Evolutionary conservation across 768 basidiomycete species (phyloP).

Genomic region (Serendipita sp.): DNA sequence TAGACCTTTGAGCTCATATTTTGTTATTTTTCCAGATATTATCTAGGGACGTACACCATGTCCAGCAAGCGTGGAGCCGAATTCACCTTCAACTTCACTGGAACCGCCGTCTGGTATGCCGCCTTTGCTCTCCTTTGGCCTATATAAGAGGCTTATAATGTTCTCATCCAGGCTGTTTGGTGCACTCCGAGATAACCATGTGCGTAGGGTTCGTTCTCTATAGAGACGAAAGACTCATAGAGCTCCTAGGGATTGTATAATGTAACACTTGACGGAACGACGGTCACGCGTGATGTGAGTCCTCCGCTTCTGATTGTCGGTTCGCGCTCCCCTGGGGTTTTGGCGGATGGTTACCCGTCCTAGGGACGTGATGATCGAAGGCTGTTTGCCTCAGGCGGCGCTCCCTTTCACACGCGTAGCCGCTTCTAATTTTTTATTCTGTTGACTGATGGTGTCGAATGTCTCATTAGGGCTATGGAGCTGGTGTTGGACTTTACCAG

Average conservation of each 20-base stretch:
- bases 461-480: background rate
- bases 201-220: background rate
- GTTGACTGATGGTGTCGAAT: no score
- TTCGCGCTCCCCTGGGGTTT: no score
- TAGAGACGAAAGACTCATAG: background rate
- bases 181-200: conserved; percentile 2
- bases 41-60: background rate
- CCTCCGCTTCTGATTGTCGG: background rate
- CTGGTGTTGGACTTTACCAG: background rate
- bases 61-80: background rate
- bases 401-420: no score
- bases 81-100: background rate
- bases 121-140: background rate
- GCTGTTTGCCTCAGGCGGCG: no score
- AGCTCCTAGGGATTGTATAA: background rate
- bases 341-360: no score
- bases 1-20: no score
- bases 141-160: background rate
- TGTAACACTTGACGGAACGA: background rate
- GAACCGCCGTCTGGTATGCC: background rate
- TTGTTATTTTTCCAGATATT: background rate
- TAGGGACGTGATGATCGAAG: no score
- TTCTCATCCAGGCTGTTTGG: background rate
- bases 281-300: background rate
- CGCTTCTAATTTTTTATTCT: no score